phyloP scores from a whole-genome alignment of 192 early-diverging fungal species.

The Pilobolus umbonatus region DNA sequence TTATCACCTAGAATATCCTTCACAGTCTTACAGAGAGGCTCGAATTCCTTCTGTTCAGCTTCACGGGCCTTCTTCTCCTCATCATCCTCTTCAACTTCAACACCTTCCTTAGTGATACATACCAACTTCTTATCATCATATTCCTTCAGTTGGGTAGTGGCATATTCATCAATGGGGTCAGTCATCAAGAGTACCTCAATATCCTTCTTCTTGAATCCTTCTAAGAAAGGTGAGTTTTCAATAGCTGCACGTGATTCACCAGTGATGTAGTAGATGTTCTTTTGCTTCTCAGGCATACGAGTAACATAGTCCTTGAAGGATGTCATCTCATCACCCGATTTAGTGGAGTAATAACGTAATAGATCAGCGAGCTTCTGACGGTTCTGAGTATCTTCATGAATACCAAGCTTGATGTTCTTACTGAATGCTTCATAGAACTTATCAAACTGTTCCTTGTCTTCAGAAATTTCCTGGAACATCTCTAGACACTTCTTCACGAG shows the following conservation, averaged over 20 bases:
- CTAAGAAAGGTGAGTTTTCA: slow-evolving; percentile 96
- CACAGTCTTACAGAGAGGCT: slow-evolving; percentile 82
- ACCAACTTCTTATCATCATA: slow-evolving; percentile 98
- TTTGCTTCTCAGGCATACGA: slow-evolving; percentile 99
- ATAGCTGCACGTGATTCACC: slow-evolving; percentile 89
- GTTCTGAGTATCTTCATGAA: slow-evolving; percentile 98
- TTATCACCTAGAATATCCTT: slow-evolving; percentile 99
- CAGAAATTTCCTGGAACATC: slow-evolving; percentile 92
- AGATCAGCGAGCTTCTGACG: slow-evolving; percentile 94
- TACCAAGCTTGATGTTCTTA: slow-evolving; percentile 99
- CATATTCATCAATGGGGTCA: slow-evolving; percentile 99
- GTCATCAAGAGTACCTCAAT: slow-evolving; percentile 98
- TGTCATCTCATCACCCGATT: slow-evolving; percentile 94
- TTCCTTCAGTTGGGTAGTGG: slow-evolving; percentile 95
- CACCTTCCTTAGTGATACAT: slow-evolving; percentile 96
- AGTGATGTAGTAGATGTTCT: slow-evolving; percentile 99
- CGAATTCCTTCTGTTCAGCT: slow-evolving; percentile 83
- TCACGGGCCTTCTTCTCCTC: slow-evolving; percentile 92
- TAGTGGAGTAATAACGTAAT: slow-evolving; percentile 97
- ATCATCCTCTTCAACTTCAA: slow-evolving; percentile 97
- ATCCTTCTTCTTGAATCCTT: slow-evolving; percentile 97
- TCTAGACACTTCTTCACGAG: slow-evolving; percentile 98
- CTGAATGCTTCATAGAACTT: slow-evolving; percentile 98
- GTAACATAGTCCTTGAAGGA: slow-evolving; percentile 99
- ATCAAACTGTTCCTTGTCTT: slow-evolving; percentile 95